Evolutionary conservation across 164 flowering plant species (phyloP).

Genomic region (Malania oleifera): DNA sequence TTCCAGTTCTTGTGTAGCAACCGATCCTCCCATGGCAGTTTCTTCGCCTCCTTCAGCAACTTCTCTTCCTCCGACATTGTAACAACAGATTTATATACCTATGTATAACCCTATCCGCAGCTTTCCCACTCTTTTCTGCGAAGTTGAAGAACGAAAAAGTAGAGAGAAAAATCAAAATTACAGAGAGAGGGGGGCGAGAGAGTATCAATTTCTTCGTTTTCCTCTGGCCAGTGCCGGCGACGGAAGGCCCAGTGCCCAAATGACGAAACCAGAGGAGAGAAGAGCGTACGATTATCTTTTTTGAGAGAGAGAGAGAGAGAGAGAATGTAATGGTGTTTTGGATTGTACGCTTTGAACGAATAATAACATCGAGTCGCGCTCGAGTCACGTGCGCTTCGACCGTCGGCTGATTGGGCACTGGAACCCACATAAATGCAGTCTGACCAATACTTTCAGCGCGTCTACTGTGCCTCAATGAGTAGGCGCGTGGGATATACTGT

Average conservation of each 20-base stretch:
- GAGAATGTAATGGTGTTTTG: constrained; percentile 18
- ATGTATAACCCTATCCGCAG: not conserved
- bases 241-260: constrained; percentile 12
- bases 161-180: not conserved
- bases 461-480: too few relatives aligned
- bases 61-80: constrained; percentile 89
- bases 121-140: not conserved
- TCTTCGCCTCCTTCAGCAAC: constrained; percentile 91
- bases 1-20: constrained; percentile 95
- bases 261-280: constrained; percentile 14
- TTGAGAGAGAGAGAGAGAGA: constrained; percentile 9
- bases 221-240: constrained; percentile 23
- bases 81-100: not conserved
- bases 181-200: not conserved
- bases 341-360: constrained; percentile 18
- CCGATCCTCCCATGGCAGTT: constrained; percentile 97
- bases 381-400: too few relatives aligned
- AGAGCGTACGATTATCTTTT: constrained; percentile 13
- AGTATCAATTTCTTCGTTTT: not conserved
- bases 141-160: constrained; percentile 1
- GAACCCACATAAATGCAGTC: too few relatives aligned
- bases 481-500: not conserved
- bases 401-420: too few relatives aligned
- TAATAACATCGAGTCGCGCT: not conserved
- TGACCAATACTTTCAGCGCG: too few relatives aligned